Evolutionary conservation across 73 alveolate species (phyloP), one percentile per base, ranked within the genome.

Genomic region (Urostyla sp.): DNA sequence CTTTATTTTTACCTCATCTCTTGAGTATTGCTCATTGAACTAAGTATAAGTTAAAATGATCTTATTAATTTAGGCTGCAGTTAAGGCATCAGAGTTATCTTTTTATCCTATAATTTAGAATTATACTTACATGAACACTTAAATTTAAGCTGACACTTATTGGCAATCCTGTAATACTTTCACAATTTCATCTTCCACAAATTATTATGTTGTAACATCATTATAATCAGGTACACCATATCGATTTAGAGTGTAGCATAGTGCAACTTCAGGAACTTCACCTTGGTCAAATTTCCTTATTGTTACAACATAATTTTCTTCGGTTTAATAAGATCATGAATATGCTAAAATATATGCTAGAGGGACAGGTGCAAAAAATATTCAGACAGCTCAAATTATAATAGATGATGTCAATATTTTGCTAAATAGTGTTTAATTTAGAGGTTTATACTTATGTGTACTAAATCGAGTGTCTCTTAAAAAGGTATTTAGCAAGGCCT

Each of bases 291-390:
- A 63, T 24, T 63, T 11, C 34, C 38, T 20, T 43, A 66, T 78
- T 0, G 20, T 63, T 40, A 37, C 60, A 0, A 78, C 89, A 4
- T 8, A 74, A 31, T 10, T 78, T 13, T 7, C 72, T 13, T 38
- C 52, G 13, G 6, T 16, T 10, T 20, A 72, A 34, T 55, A 72
- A 31, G 30, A 15, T 21, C 38, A 73, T 75, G 81, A 73, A 34
- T 66, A 75, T 28, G 53, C 87, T 3, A 53, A 75, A 35, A 37
- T 90, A 4, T 78, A 53, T 63, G 86, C 87, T 2, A 75, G 92
- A 79, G 96, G 96, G 36, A 90, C 92, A 21, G 90, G 93, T 11
- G 90, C 90, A 28, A 78, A 75, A 49, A 54, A 86, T 53, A 91
- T 80, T 50, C 81, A 85, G 16, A 72, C 87, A 20, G 36, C 94